Conservation (phyloP, 2,329 filamentous ascomycete species). For the Helicocarpus griseus region DNA sequence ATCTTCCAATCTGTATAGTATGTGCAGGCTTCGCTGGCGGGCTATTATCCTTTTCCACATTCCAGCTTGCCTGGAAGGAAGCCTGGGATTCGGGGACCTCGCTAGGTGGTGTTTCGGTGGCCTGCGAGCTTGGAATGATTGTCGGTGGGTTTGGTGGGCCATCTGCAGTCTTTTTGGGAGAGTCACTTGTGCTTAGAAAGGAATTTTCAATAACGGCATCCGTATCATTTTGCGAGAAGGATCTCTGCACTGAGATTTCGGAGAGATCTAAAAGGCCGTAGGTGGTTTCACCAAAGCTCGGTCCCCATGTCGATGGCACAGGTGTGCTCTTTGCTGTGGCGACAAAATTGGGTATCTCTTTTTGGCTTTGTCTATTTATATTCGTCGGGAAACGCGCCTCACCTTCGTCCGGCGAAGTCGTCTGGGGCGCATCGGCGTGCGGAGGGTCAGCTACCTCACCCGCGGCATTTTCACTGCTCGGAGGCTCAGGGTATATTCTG, state of each 20-base stretch:
- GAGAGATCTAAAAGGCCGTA: neutral
- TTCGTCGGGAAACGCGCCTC: neutral
- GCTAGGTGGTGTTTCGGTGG: constrained; percentile 24
- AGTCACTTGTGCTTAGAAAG: neutral
- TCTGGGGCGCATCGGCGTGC: neutral
- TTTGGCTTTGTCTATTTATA: neutral
- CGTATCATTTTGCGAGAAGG: neutral
- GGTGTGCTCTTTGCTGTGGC: neutral
- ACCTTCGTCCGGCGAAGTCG: neutral
- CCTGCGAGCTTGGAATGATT: neutral
- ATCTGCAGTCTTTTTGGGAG: neutral
- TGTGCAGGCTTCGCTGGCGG: neutral
- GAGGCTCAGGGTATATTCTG: constrained; percentile 9
- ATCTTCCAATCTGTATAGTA: constrained; percentile 11
- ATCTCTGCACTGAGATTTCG: neutral
- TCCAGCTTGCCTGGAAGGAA: constrained; percentile 6
- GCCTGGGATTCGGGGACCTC: constrained; percentile 34
- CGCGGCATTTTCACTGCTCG: neutral
- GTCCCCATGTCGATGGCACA: constrained; percentile 1
- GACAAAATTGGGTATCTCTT: neutral
- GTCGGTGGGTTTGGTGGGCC: neutral
- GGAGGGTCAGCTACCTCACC: neutral
- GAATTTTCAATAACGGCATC: neutral
- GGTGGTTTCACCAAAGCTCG: neutral
- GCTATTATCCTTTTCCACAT: constrained; percentile 3